Percentiles rank a stretch among this genome's conserved stretches.
Evolutionary conservation across 2,329 filamentous ascomycete genomes (phyloP).

Genomic region (Hirsutella minnesotensis): DNA sequence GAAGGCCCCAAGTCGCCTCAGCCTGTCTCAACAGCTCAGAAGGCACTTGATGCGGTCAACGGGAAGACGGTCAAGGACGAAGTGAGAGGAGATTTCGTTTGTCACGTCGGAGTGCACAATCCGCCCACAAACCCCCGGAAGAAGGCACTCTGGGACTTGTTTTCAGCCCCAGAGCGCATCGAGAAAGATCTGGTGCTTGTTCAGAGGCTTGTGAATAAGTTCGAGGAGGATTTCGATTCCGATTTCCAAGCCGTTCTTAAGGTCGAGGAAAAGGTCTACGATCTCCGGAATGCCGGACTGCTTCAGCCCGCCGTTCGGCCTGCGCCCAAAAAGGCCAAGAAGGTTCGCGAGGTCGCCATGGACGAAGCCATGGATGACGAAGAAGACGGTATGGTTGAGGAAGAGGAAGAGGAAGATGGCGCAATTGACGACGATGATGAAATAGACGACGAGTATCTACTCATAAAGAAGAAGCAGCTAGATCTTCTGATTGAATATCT

Average conservation of each 20-base stretch:
- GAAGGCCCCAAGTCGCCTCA: slow-evolving; percentile 41
- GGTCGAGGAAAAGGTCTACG: slow-evolving; percentile 79
- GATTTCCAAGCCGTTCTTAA: slow-evolving; percentile 66
- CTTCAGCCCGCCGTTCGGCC: slow-evolving; percentile 54
- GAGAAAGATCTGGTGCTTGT: slow-evolving; percentile 81
- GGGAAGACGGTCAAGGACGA: slow-evolving; percentile 96
- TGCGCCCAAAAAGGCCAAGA: slow-evolving; percentile 46
- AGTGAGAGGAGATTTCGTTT: slow-evolving; percentile 87
- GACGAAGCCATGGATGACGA: slow-evolving; percentile 54
- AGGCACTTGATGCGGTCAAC: slow-evolving; percentile 87
- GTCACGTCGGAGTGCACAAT: slow-evolving; percentile 91
- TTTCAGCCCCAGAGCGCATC: slow-evolving; percentile 86
- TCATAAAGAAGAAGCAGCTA: slow-evolving; percentile 92
- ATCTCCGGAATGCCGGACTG: slow-evolving; percentile 62
- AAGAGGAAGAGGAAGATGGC: slow-evolving; percentile 76
- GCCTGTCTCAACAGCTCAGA: slow-evolving; percentile 57
- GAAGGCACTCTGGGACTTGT: slow-evolving; percentile 94
- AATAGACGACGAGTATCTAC: slow-evolving; percentile 75
- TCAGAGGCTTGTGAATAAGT: slow-evolving; percentile 68
- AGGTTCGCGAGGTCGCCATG: slow-evolving; percentile 45
- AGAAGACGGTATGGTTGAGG: slow-evolving; percentile 53
- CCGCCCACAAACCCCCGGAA: slow-evolving; percentile 77
- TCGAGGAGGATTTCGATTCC: slow-evolving; percentile 72
- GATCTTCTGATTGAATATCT: slow-evolving; percentile 95
- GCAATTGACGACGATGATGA: slow-evolving; percentile 74